Conservation (phyloP, 2,329 filamentous ascomycete species). For the Colletotrichum simmondsii region DNA sequence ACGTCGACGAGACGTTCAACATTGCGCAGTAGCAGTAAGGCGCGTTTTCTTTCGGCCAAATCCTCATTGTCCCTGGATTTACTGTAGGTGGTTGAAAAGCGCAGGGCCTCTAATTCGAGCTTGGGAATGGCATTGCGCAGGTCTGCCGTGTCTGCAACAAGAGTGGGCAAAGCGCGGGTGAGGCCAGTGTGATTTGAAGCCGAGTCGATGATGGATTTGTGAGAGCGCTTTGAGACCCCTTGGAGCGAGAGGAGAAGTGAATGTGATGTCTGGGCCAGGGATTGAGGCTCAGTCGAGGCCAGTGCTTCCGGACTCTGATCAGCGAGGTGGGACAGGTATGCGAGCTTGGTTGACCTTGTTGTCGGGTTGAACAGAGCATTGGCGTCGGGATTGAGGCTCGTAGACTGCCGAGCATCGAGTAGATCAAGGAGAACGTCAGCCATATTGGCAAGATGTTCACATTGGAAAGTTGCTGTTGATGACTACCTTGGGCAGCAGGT, state of each 20-base stretch:
- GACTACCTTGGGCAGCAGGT: not conserved
- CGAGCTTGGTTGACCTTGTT: conserved; percentile 45
- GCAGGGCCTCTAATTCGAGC: conserved; percentile 81
- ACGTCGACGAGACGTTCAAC: conserved; percentile 91
- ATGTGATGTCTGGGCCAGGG: conserved; percentile 83
- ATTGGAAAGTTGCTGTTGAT: not conserved
- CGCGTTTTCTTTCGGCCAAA: conserved; percentile 79
- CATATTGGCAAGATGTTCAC: conserved; percentile 53
- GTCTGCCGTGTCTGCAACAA: conserved; percentile 73
- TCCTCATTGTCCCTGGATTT: conserved; percentile 76
- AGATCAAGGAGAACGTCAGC: conserved; percentile 81
- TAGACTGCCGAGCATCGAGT: conserved; percentile 44
- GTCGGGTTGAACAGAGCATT: not conserved
- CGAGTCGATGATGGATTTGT: conserved; percentile 85
- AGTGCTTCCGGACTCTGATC: conserved; percentile 81
- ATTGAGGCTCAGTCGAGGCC: conserved; percentile 79
- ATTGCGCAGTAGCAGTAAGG: conserved; percentile 85
- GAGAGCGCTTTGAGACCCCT: conserved; percentile 87
- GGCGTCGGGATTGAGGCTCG: not conserved
- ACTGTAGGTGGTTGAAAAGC: conserved; percentile 86
- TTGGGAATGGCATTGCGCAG: conserved; percentile 79
- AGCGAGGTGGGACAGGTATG: conserved; percentile 82
- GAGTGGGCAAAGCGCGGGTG: conserved; percentile 73
- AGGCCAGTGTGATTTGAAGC: conserved; percentile 82
- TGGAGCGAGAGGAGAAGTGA: conserved; percentile 86